Evolutionary conservation across 1,284 basidiomycete genomes (phyloP), one percentile per base, ranked within the genome.

Genomic region (Cutaneotrichosporon spelunceum): DNA sequence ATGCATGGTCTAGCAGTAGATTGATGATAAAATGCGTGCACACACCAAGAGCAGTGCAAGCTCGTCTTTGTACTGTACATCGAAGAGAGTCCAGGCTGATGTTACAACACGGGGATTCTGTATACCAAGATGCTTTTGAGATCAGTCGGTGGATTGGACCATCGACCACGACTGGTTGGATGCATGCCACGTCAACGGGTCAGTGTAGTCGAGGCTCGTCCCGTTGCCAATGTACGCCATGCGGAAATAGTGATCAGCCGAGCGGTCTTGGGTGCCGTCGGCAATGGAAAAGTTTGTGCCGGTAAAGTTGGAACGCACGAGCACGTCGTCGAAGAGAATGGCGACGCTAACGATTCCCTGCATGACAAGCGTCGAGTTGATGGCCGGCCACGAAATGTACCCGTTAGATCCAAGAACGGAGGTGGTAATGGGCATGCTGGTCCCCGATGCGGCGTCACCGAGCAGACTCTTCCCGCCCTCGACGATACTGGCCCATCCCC

Each of bases 401-500:
- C 45, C 47, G n/a, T 33, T 44, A 1, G 53, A 27, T 6, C 29
- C 42, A 4, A 49, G 34, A 3, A 53, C 16, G 4, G 39, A 57
- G 27, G 52, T 47, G 58, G 70, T 57, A 1, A 30, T 21, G 10
- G 69, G 71, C 4, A 63, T 29, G 27, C 34, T 36, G 9, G 61
- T 64, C 3, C 71, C 71, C 0, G 60, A 39, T 10, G 60, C 58
- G 1, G 68, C 64, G 61, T 74, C 72, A 29, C 72, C 72, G 3
- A 62, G 53, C 7, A 74, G 61, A 16, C 29, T 23, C 23, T 14
- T 36, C 10, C 44, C 47, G 61, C 56, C 30, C 66, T 78, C 64
- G 21, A 77, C 62, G n/a, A 78, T 68, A 55, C 70, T 66, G 21
- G 66, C 75, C 74, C 73, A 77, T 0, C 75, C 75, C 76, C 76